Evolutionary conservation across 768 basidiomycete species (phyloP).

Genomic region (Rhodosporidiobolus sp.): DNA sequence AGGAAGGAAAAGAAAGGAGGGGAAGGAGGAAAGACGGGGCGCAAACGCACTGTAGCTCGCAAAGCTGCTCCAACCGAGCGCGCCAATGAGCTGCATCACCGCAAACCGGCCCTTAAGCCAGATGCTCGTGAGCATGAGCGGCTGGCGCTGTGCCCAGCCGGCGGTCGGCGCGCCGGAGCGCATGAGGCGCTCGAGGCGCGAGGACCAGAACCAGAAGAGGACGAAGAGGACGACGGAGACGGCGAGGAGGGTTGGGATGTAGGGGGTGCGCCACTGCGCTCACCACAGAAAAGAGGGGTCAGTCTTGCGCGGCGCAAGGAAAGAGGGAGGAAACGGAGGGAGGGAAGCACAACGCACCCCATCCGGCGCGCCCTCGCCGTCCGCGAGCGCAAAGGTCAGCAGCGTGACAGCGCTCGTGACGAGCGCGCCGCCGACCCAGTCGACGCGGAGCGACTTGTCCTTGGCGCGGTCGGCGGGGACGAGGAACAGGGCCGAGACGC

Average conservation of each 20-base stretch:
- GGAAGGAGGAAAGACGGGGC: no score
- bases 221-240: conserved; percentile 60
- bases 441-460: conserved; percentile 55
- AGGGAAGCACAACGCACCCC: conserved; percentile 43
- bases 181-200: conserved; percentile 55
- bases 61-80: conserved; percentile 19
- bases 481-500: conserved; percentile 58
- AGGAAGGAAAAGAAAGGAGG: no score
- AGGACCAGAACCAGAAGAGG: conserved; percentile 66
- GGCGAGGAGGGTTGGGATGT: conserved; percentile 69
- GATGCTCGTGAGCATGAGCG: conserved; percentile 21
- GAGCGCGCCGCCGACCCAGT: conserved; percentile 72
- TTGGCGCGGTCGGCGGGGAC: conserved; percentile 60
- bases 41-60: no score
- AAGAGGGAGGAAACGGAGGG: no score
- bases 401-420: conserved; percentile 66
- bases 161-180: no score
- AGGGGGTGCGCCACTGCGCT: conserved; percentile 28
- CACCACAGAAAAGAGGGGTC: background rate
- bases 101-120: conserved; percentile 24
- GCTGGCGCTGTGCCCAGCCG: no score
- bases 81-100: conserved; percentile 14
- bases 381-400: conserved; percentile 69
- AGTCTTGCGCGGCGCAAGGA: background rate
- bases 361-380: conserved; percentile 60